These are phyloP conservation scores for Diversispora eburnea DNA, from an alignment of 192 early-diverging fungal species.

Conservation along the genomic window DNA sequence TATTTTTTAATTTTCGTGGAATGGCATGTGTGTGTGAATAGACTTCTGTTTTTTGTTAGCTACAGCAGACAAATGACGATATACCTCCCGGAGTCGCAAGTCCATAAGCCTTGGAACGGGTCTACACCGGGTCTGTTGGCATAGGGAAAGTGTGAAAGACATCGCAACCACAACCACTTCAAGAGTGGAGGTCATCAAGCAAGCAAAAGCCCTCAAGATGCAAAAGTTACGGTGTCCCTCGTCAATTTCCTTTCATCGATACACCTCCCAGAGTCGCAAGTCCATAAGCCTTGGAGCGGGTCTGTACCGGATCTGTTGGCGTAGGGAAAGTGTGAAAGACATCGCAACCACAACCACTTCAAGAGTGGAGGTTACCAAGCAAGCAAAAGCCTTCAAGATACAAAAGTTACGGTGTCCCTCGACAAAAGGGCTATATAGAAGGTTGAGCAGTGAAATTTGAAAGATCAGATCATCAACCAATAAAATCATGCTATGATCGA, in stretches of 20 bases:
- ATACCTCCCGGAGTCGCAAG: slow-evolving; percentile 11
- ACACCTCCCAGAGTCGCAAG: slow-evolving; percentile 3
- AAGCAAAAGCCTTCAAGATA: slow-evolving; percentile 18
- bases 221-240: slow-evolving; percentile 14
- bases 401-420: slow-evolving; percentile 17
- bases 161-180: slow-evolving; percentile 20
- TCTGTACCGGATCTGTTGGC: not conserved
- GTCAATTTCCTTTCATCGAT: slow-evolving; percentile 6
- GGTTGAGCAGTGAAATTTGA: too few species aligned
- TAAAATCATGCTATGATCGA: too few species aligned
- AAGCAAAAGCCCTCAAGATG: slow-evolving; percentile 25
- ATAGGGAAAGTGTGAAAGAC: slow-evolving; percentile 14
- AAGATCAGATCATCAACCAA: too few species aligned
- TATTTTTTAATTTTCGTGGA: too few species aligned
- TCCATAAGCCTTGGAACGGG: slow-evolving; percentile 19
- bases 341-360: slow-evolving; percentile 20
- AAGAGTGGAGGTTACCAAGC: not conserved
- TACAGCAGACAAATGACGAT: slow-evolving; percentile 21
- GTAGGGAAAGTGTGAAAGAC: slow-evolving; percentile 12
- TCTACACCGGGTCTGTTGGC: not conserved
- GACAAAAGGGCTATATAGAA: not conserved
- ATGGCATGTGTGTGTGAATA: slow-evolving; percentile 8
- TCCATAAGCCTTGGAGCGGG: slow-evolving; percentile 8
- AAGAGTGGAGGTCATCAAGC: slow-evolving; percentile 20
- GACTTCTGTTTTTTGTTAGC: slow-evolving; percentile 12